These are phyloP conservation scores for Gardenia jasminoides DNA, from an alignment of 257 asterid genomes.

Conservation along the genomic window DNA sequence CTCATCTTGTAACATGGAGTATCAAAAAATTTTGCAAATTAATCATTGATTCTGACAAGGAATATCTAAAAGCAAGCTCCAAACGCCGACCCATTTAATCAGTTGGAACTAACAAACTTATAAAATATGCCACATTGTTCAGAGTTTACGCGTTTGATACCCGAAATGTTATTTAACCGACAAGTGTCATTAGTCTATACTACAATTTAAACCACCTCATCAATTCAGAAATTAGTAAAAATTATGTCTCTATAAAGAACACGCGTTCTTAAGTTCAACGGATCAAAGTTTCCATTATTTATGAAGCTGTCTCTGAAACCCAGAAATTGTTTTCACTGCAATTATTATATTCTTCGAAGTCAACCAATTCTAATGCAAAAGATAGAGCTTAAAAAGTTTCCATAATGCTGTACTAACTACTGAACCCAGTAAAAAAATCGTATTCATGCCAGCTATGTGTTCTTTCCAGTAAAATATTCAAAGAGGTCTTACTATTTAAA, in stretches of 20 bases:
- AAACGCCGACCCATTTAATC: neutral
- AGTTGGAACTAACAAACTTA: neutral
- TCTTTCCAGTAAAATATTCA: neutral
- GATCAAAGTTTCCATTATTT: neutral
- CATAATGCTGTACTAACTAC: neutral
- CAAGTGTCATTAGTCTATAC: too few species aligned
- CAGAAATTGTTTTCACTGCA: neutral
- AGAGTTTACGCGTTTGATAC: too few species aligned
- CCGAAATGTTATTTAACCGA: too few species aligned
- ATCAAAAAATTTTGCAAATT: too few species aligned
- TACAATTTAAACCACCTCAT: too few species aligned
- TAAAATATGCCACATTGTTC: too few species aligned
- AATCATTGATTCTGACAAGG: neutral
- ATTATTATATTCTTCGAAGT: neutral
- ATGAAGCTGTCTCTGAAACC: neutral
- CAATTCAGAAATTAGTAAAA: too few species aligned
- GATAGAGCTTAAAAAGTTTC: too few species aligned
- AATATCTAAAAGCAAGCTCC: neutral
- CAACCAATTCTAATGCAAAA: neutral
- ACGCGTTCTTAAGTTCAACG: too few species aligned
- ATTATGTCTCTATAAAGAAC: too few species aligned
- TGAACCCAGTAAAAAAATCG: neutral
- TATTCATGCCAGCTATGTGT: neutral
- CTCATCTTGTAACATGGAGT: neutral
- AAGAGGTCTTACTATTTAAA: conserved; percentile 7